Conservation (phyloP, 345 rosid genomes). For the Orychophragmus violaceus region DNA sequence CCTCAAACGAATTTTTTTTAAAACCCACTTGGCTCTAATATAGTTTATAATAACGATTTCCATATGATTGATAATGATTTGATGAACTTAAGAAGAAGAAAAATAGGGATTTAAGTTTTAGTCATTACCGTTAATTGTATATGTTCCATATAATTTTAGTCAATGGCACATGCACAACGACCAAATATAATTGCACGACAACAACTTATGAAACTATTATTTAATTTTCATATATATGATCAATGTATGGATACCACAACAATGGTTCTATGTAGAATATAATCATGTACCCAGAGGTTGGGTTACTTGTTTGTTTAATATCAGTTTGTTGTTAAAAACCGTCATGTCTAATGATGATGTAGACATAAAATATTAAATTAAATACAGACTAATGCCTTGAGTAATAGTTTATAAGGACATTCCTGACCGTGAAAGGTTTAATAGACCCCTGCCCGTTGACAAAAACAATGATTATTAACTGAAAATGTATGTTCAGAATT, state of each 20-base stretch:
- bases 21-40: constrained; percentile 6
- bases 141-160: constrained; percentile 2
- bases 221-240: background rate
- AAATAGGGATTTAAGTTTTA: background rate
- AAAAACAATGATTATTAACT: no score
- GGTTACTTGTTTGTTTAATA: background rate
- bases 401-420: no score
- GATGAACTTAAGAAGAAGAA: background rate
- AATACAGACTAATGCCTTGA: no score
- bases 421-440: no score
- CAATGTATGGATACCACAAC: no score
- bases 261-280: background rate
- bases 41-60: background rate
- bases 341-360: background rate
- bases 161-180: constrained; percentile 20
- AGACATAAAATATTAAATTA: background rate
- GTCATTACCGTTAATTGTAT: constrained; percentile 7
- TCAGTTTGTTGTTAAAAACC: background rate
- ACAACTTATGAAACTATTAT: constrained; percentile 4
- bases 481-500: background rate
- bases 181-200: constrained; percentile 16
- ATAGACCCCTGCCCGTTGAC: no score
- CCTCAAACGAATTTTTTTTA: background rate
- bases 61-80: constrained; percentile 12
- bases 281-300: background rate